Base-by-base conservation (phyloP, 2,329 filamentous ascomycete genomes). In the Apiospora koreana region DNA sequence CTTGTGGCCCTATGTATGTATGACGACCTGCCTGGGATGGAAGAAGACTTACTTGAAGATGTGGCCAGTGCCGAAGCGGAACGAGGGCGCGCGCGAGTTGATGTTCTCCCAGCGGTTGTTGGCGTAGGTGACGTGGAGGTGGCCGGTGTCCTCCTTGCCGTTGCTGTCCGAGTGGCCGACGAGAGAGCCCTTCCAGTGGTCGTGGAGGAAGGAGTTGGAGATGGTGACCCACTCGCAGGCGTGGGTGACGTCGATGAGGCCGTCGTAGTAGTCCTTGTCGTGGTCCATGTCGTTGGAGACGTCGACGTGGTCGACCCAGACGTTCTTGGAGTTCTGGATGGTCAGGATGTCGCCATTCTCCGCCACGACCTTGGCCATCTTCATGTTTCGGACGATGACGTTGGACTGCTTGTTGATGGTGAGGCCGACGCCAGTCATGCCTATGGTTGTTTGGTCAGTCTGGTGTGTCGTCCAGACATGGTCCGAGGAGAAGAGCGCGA, bases 191-290 rank as follows among this genome's bases (percentile, higher is more conserved):
- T 78, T 75, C 71, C 77, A 77, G 84, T 91, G 88, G 72, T 91
- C 82, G 73, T 83, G 81, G 71, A 83, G 74, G 73, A 80, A 82
- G 18, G 74, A 79, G 75, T 83, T 79, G 54, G 81, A 82, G 71
- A 87, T 77, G 69, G 86, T 91, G 70, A 91, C 79, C 76, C 82
- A 92, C 81, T 92, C 89, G 12, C 86, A 83, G 65, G 83, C 91
- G 80, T 92, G 90, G 67, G 86, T 91, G 67, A 86, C 81, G 75
- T 93, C 91, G 65, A 90, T 80, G 1, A 93, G 86, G 42, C 91
- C 91, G 70, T 93, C 91, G 77, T 91, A 92, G 82, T 87, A 91
- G 82, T 93, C 89, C 82, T 93, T 93, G 83, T 85, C 88, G 77
- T 88, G 83, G 75, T 85, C 82, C 43, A 78, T 77, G 80, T 92